Conservation (phyloP, 1,139 yeast species). For the Debaryomyces fabryi region DNA sequence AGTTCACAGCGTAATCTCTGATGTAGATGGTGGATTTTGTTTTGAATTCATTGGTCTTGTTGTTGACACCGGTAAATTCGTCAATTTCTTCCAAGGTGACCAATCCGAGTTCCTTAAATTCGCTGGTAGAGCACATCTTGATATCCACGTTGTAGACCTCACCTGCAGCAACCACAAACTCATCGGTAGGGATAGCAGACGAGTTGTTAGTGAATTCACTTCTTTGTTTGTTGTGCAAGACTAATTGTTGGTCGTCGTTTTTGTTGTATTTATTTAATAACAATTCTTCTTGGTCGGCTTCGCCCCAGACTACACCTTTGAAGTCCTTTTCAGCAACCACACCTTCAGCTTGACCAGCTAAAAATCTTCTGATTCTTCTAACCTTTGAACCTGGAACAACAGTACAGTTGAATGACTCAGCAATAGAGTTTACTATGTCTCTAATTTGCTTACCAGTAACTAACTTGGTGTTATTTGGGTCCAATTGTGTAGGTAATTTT, state of each 20-base stretch:
- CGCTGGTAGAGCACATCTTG: conserved; percentile 70
- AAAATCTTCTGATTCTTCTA: conserved; percentile 86
- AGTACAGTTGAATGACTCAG: conserved; percentile 74
- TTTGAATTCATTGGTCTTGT: conserved; percentile 51
- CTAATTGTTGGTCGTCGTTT: conserved; percentile 39
- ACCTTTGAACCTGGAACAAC: conserved; percentile 93
- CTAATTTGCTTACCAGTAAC: conserved; percentile 75
- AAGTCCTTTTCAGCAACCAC: conserved; percentile 89
- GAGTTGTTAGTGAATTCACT: conserved; percentile 27
- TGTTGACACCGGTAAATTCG: conserved; percentile 62
- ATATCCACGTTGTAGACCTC: conserved; percentile 88
- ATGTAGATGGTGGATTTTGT: conserved; percentile 74
- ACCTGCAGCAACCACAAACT: conserved; percentile 71
- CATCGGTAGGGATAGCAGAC: conserved; percentile 72
- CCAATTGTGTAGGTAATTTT: conserved; percentile 57
- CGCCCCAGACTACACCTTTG: conserved; percentile 92
- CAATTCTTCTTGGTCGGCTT: conserved; percentile 71
- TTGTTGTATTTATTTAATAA: conserved; percentile 49
- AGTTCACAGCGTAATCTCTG: conserved; percentile 81
- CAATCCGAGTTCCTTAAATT: conserved; percentile 59
- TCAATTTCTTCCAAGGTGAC: conserved; percentile 69
- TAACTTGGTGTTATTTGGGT: conserved; percentile 25
- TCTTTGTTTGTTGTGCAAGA: conserved; percentile 26
- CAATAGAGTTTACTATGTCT: conserved; percentile 76
- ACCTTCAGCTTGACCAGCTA: conserved; percentile 94